Conservation (phyloP, 345 rosid species). For the Lumnitzera littorea region DNA sequence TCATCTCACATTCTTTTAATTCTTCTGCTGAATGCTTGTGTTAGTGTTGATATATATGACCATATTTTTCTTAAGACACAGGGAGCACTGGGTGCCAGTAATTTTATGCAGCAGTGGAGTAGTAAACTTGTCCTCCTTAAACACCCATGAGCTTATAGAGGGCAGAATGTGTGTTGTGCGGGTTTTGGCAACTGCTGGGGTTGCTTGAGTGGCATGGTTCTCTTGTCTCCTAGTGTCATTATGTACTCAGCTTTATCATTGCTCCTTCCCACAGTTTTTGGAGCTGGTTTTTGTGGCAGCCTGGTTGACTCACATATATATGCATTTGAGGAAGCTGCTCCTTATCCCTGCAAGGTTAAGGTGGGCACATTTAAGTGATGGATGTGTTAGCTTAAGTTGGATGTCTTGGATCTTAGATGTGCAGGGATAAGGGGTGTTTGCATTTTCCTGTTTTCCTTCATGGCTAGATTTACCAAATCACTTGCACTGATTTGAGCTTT, state of each 20-base stretch:
- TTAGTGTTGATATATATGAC: too few relatives aligned
- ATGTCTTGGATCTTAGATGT: constrained; percentile 48
- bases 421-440: constrained; percentile 90
- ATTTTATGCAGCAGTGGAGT: background rate
- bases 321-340: constrained; percentile 45
- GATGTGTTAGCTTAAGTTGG: constrained; percentile 76
- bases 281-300: constrained; percentile 86
- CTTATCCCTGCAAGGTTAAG: constrained; percentile 99
- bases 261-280: constrained; percentile 64
- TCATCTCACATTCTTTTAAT: constrained; percentile 10
- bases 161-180: too few relatives aligned
- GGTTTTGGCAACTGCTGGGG: background rate
- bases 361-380: constrained; percentile 91
- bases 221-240: constrained; percentile 20
- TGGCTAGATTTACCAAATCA: background rate
- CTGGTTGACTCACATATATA: constrained; percentile 69
- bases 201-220: constrained; percentile 3
- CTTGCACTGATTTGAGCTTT: constrained; percentile 11
- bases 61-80: too few relatives aligned
- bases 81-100: too few relatives aligned
- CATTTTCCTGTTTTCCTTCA: constrained; percentile 4
- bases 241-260: constrained; percentile 34
- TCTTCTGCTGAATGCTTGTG: too few relatives aligned
- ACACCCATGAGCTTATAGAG: too few relatives aligned
- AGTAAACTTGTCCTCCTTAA: too few relatives aligned